Conservation (phyloP, 345 rosid genomes). For the Acer saccharum region DNA sequence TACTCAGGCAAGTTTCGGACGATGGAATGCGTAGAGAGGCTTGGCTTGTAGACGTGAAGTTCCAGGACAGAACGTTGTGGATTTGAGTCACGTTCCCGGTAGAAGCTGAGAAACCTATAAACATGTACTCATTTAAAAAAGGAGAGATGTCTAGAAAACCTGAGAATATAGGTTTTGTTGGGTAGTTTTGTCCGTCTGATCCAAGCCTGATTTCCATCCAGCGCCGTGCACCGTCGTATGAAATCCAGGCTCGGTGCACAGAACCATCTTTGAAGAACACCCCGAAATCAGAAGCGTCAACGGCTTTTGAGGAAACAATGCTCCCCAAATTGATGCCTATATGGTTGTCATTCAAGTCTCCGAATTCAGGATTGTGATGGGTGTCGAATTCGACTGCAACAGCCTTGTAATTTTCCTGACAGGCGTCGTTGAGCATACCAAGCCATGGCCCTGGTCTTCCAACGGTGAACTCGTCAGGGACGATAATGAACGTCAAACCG, state of each 20-base stretch:
- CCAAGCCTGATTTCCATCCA: constrained; percentile 48
- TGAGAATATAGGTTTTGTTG: constrained; percentile 36
- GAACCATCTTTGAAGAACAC: constrained; percentile 44
- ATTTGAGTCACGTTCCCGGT: constrained; percentile 49
- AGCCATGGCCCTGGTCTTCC: constrained; percentile 62
- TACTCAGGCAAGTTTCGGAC: constrained; percentile 41
- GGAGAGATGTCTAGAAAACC: constrained; percentile 48
- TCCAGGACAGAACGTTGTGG: constrained; percentile 47
- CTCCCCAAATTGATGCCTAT: constrained; percentile 55
- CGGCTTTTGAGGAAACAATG: constrained; percentile 35
- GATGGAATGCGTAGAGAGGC: constrained; percentile 49
- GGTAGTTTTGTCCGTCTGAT: constrained; percentile 24
- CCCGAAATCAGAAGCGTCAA: constrained; percentile 44
- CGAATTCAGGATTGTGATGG: constrained; percentile 42
- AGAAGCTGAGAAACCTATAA: constrained; percentile 60
- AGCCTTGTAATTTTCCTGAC: constrained; percentile 50
- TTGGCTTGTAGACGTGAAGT: constrained; percentile 47
- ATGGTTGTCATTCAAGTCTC: constrained; percentile 57
- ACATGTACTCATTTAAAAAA: constrained; percentile 55
- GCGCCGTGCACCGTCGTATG: constrained; percentile 35
- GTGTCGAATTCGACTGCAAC: constrained; percentile 50
- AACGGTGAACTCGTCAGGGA: constrained; percentile 55
- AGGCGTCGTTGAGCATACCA: constrained; percentile 60
- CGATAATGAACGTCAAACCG: constrained; percentile 50
- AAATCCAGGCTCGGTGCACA: constrained; percentile 45